Evolutionary conservation across 306 rosid genomes (phyloP).

Genomic region (Lathyrus aphaca): DNA sequence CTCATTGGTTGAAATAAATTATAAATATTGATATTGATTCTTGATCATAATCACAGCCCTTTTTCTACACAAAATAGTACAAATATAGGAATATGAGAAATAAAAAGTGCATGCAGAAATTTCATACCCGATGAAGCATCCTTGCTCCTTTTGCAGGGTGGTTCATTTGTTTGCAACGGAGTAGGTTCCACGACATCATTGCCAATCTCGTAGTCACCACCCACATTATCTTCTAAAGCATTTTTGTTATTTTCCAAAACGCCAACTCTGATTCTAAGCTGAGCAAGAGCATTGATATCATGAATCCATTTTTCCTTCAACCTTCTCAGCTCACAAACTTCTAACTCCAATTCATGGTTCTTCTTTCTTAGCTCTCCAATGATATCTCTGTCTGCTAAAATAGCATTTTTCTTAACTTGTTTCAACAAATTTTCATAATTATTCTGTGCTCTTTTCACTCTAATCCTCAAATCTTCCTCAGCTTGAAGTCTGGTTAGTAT

Average conservation of each 20-base stretch:
- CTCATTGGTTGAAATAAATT: not conserved
- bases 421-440: slow-evolving; percentile 40
- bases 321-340: not conserved
- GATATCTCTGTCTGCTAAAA: not conserved
- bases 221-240: too few species aligned
- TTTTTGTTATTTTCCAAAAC: too few species aligned
- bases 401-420: not conserved
- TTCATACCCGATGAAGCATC: slow-evolving; percentile 34
- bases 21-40: too few species aligned
- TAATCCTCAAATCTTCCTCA: slow-evolving; percentile 36
- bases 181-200: too few species aligned
- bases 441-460: not conserved
- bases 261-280: too few species aligned
- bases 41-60: too few species aligned
- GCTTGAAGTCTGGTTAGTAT: not conserved
- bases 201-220: too few species aligned
- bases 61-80: too few species aligned
- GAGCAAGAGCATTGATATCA: not conserved
- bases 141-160: not conserved
- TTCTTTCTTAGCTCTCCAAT: not conserved
- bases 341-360: not conserved
- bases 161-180: not conserved
- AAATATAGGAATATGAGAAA: too few species aligned
- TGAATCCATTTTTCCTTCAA: not conserved
- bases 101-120: not conserved